Evolutionary conservation across 169 alveolate genomes (phyloP), one percentile per base, ranked within the genome.

Genomic region (Plasmodium gaboni): DNA sequence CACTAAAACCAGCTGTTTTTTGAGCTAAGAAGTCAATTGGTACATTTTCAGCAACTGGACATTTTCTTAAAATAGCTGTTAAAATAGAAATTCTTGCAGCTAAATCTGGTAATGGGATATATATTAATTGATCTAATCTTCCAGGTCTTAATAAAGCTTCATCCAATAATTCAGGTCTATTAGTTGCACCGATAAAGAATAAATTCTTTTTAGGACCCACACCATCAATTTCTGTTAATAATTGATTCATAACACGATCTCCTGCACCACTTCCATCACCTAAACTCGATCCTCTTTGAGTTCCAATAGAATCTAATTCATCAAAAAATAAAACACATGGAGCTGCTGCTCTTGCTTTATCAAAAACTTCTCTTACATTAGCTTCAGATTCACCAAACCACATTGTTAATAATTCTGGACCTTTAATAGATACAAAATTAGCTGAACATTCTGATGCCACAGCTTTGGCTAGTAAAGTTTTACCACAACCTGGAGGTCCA

Each of bases 401-500:
- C 99, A 99, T 98, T 17, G 99, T 98, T 78, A 98, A 93, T 63
- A 98, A 95, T 94, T 99, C 99, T 13, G 99, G 99, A 32, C 96
- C 99, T 91, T 98, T 98, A 74, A 99, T 97, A 22, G 99, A 98
- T 24, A 99, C 98, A 95, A 99, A 99, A 97, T 99, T 99, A 7
- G 99, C 99, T 42, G 99, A 98, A 93, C 99, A 98, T 92, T 98
- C 99, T 53, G 98, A 98, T 46, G 99, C 99, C 19, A 98, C 99
- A 15, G 99, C 99, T 92, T 98, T 98, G 44, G 99, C 99, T 88
- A 98, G 91, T 61, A 98, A 93, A 28, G 99, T 98, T 94, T 98
- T 98, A 80, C 99, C 99, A 93, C 99, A 98, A 50, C 99, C 99
- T 60, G 99, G 99, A n/a, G 99, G 99, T 12, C 99, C 99, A 94